Evolutionary conservation across 192 early-diverging fungal genomes (phyloP), one percentile per base, ranked within the genome.

Genomic region (Backusella australiensis): DNA sequence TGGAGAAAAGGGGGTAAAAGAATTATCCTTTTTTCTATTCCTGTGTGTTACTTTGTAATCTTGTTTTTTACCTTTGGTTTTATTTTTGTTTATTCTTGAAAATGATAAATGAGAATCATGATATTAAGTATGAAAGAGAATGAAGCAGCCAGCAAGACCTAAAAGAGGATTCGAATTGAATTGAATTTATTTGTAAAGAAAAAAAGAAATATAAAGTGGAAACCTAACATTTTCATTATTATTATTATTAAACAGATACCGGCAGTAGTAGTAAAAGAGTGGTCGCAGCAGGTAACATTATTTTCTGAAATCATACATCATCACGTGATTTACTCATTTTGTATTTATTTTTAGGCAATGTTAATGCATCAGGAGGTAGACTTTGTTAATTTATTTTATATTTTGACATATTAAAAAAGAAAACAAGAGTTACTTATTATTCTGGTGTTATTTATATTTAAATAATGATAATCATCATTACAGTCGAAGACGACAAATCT

Each of bases 101-200:
- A 59, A 59, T 59, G 19, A 0, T n/a, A 49, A n/a, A 59, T 59
- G 26, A 59, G 53, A 53, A 17, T 21, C 5, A 23, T 53, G 17
- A 3, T 26, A 9, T 59, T 59, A 26, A 23, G 21, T 23, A 59
- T 59, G 23, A 59, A 26, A 59, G 53, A 59, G 23, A 26, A 59
- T 23, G 17, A 26, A 59, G 21, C 21, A 59, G 53, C 8, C n/a
- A 59, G 26, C 21, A 59, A 23, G 17, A 59, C 17, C 4, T 19
- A 26, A 59, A 59, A 59, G 53, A 59, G 53, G 53, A 59, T 59
- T 59, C 53, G 53, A 26, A 59, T 59, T 59, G 53, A 59, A 59
- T 59, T 59, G 53, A 23, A 59, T 59, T 23, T 59, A 23, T 59
- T 59, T 26, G n/a, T 59, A 59, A 59, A 8, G 19, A 53, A 53